A percentile compares a stretch with the other conserved stretches of the same genome.
These are phyloP conservation scores for Dissophora globulifera DNA, from an alignment of 192 early-diverging fungal species.

Conservation along the genomic window DNA sequence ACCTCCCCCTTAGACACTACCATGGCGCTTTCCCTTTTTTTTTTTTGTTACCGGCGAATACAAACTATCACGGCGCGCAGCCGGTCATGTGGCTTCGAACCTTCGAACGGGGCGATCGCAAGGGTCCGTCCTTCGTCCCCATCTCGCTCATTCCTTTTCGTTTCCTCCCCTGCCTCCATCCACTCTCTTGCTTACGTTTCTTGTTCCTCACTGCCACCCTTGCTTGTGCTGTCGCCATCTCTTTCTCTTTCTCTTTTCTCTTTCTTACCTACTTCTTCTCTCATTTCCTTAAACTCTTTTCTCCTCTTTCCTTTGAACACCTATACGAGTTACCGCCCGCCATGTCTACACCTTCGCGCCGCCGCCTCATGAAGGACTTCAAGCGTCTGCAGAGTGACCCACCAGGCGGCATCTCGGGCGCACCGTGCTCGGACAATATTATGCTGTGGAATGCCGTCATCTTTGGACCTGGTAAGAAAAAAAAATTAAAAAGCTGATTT, in stretches of 20 bases:
- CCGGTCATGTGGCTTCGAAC: too few species aligned
- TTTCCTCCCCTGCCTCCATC: neutral
- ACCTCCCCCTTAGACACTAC: too few species aligned
- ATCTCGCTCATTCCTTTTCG: neutral
- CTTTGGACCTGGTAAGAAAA: constrained; percentile 81
- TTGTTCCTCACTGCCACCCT: neutral
- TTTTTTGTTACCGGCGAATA: too few species aligned
- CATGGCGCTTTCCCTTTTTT: too few species aligned
- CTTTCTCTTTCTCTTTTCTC: too few species aligned
- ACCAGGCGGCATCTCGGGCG: constrained; percentile 87
- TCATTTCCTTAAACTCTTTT: neutral
- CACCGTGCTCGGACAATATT: constrained; percentile 96
- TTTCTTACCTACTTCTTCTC: neutral
- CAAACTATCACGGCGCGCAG: too few species aligned
- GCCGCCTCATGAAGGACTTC: constrained; percentile 98
- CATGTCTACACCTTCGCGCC: constrained; percentile 94
- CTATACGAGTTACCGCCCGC: neutral
- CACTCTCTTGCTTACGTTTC: neutral
- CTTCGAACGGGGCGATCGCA: too few species aligned
- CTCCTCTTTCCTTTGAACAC: neutral
- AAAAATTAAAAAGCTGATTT: neutral
- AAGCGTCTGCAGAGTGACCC: constrained; percentile 95
- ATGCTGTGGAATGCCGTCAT: constrained; percentile 99
- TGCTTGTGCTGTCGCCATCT: neutral
- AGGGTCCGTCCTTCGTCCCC: too few species aligned